These are phyloP conservation scores for Neonectria punicea DNA, from an alignment of 2,329 filamentous ascomycete genomes.

Conservation along the genomic window DNA sequence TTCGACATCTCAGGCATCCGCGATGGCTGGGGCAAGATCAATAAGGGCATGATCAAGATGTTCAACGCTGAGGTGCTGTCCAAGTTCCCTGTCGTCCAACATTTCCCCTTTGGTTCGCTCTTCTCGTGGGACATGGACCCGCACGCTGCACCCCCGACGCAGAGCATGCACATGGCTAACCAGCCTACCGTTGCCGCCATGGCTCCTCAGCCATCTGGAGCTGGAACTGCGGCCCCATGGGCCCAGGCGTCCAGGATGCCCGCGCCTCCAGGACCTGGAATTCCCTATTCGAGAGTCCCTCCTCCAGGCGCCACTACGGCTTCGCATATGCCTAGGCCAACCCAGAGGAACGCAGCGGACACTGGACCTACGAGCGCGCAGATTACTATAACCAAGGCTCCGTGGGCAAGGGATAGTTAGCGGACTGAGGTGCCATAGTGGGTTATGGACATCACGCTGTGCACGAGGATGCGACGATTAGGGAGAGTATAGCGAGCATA, in stretches of 20 bases:
- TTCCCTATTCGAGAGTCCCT: conserved; percentile 52
- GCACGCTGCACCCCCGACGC: conserved; percentile 59
- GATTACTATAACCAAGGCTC: conserved; percentile 57
- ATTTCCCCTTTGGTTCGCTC: conserved; percentile 86
- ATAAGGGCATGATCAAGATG: conserved; percentile 99
- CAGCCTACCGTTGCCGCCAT: conserved; percentile 56
- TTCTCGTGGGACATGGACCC: conserved; percentile 81
- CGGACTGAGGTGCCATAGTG: neutral
- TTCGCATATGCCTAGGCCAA: conserved; percentile 36
- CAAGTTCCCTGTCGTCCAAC: conserved; percentile 98
- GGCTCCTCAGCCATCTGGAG: conserved; percentile 31
- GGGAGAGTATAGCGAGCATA: conserved; percentile 23
- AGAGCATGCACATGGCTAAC: conserved; percentile 67
- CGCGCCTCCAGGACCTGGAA: conserved; percentile 47
- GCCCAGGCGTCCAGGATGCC: conserved; percentile 55
- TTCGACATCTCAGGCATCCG: conserved; percentile 94
- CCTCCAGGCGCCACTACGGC: conserved; percentile 44
- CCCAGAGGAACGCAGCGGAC: conserved; percentile 30
- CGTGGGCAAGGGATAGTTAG: conserved; percentile 54
- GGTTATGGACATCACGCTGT: neutral
- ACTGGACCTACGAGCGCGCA: conserved; percentile 51
- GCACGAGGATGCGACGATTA: neutral
- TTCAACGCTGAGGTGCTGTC: conserved; percentile 95
- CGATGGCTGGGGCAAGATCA: conserved; percentile 98
- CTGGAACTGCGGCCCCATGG: conserved; percentile 58